A percentile compares a stretch with the other conserved stretches of the same genome.
phyloP scores from a whole-genome alignment of 805 yeast species.

The Cyberlindnera subsufficiens region DNA sequence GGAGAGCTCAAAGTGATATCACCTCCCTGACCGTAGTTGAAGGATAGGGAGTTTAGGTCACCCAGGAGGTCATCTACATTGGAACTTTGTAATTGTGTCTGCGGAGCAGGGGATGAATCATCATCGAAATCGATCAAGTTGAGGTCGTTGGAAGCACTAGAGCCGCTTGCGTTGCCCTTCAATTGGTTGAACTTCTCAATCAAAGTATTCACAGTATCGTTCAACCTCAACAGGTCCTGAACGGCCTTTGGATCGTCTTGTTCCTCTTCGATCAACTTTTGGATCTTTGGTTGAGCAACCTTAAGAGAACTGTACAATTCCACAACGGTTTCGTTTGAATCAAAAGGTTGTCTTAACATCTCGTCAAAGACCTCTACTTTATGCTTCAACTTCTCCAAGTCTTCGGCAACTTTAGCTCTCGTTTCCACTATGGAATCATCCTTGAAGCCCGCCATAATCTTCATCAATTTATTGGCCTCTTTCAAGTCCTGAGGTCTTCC shows the following conservation, averaged over 20 bases:
- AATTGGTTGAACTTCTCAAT: conserved; percentile 61
- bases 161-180: conserved; percentile 24
- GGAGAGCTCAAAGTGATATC: conserved; percentile 35
- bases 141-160: conserved; percentile 15
- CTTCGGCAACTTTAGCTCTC: conserved; percentile 74
- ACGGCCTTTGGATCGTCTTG: conserved; percentile 63
- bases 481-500: conserved; percentile 93
- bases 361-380: conserved; percentile 85
- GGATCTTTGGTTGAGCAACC: conserved; percentile 80
- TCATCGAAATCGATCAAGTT: conserved; percentile 76
- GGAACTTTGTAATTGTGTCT: conserved; percentile 30
- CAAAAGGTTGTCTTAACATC: conserved; percentile 49
- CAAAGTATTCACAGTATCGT: conserved; percentile 69
- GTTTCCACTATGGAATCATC: conserved; percentile 65
- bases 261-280: conserved; percentile 79
- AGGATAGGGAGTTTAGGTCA: conserved; percentile 59
- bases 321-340: conserved; percentile 57
- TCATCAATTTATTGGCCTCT: conserved; percentile 96
- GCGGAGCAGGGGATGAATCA: conserved; percentile 20
- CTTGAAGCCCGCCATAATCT: conserved; percentile 96
- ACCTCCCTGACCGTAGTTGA: conserved; percentile 48
- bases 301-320: conserved; percentile 78
- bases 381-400: conserved; percentile 74
- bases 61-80: conserved; percentile 65
- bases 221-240: conserved; percentile 56